Evolutionary conservation across 306 rosid genomes (phyloP).

Genomic region (Sphenostylis stenocarpa): DNA sequence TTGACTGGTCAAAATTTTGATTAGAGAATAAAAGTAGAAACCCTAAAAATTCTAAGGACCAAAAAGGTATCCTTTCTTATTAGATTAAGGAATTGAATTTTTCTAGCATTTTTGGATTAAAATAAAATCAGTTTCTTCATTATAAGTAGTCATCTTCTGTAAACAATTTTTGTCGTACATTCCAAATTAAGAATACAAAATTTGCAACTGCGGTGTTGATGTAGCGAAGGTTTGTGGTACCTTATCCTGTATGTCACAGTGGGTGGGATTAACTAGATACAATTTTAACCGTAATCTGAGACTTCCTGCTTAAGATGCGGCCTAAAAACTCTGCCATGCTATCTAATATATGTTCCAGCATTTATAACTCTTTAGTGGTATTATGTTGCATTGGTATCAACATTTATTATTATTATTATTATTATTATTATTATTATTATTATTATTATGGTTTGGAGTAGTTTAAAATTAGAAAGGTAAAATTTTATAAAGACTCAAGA

Average conservation of each 20-base stretch:
- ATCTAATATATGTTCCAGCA: neutral
- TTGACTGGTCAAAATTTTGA: no score
- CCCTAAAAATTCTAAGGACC: no score
- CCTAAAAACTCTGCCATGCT: neutral
- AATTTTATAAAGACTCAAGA: neutral
- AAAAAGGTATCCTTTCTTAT: neutral
- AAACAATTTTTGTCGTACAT: neutral
- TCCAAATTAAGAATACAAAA: slow-evolving; percentile 1
- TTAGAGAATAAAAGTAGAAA: no score
- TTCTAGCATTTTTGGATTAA: neutral
- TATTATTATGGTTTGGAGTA: neutral
- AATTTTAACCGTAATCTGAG: neutral
- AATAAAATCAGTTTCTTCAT: neutral
- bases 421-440: neutral
- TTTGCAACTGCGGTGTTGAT: neutral
- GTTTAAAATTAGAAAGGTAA: slow-evolving; percentile 18
- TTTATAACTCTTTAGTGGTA: slow-evolving; percentile 6
- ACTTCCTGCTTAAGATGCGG: neutral
- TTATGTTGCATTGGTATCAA: neutral
- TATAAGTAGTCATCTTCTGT: neutral
- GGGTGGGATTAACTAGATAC: neutral
- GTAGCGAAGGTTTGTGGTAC: neutral
- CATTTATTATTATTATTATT: neutral
- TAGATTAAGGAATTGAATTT: slow-evolving; percentile 6
- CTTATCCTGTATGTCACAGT: neutral